Evolutionary conservation across 257 asterid genomes (phyloP).

Genomic region (Lycium ferocissimum): DNA sequence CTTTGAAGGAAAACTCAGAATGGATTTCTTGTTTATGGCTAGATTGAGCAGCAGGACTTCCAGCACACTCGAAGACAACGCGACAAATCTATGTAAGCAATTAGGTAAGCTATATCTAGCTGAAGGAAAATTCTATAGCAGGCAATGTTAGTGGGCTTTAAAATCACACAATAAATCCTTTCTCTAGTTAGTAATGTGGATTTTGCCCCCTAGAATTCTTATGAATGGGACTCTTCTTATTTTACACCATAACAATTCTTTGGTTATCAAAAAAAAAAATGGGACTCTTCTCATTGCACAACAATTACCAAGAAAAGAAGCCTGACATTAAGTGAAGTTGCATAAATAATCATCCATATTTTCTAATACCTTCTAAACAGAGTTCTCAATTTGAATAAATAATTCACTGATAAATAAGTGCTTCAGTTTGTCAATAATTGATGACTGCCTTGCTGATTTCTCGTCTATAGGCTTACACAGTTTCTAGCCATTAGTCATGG

Average conservation of each 20-base stretch:
- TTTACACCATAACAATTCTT: background rate
- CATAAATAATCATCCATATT: background rate
- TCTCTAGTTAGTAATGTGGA: background rate
- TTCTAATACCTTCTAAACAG: background rate
- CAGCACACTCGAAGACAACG: background rate
- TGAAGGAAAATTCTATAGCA: background rate
- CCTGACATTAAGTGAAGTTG: background rate
- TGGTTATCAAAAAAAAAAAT: background rate
- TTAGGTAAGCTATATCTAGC: background rate
- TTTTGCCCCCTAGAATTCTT: background rate
- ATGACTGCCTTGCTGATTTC: background rate
- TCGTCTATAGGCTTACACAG: background rate
- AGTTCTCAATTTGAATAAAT: background rate
- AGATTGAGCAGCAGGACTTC: background rate
- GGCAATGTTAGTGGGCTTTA: background rate
- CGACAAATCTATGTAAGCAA: background rate
- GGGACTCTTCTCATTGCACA: slow-evolving; percentile 22
- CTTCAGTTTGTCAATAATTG: background rate
- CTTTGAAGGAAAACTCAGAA: background rate
- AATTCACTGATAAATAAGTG: background rate
- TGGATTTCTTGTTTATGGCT: background rate
- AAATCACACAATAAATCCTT: background rate
- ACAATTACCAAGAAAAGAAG: background rate
- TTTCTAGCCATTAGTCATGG: background rate
- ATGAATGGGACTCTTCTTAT: slow-evolving; percentile 17